Conservation (phyloP, 345 rosid genomes). For the Aurinia saxatilis region DNA sequence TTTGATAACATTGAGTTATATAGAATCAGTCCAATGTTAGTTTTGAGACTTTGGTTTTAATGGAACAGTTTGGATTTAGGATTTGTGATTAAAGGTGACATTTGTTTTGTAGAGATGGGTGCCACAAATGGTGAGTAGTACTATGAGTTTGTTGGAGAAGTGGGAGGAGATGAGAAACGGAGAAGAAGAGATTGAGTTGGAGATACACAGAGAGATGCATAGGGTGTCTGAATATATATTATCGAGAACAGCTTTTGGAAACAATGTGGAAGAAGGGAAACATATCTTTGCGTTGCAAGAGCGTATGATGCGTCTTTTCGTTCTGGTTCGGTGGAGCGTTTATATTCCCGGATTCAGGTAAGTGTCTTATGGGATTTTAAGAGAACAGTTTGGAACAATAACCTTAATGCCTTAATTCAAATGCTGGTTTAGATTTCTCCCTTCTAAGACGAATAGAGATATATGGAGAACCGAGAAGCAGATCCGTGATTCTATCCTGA, state of each 20-base stretch:
- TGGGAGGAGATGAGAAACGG: conserved; percentile 64
- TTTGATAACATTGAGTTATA: too few species aligned
- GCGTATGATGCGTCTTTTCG: conserved; percentile 50
- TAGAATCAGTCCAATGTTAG: too few species aligned
- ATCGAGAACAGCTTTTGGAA: conserved; percentile 86
- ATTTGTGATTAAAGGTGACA: neutral
- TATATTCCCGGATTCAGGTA: conserved; percentile 86
- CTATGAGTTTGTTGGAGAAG: conserved; percentile 39
- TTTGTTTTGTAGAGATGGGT: conserved; percentile 34
- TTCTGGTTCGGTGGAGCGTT: conserved; percentile 47
- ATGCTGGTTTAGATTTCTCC: conserved; percentile 46
- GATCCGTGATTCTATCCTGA: conserved; percentile 49
- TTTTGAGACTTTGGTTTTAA: too few species aligned
- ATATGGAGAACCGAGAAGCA: conserved; percentile 64
- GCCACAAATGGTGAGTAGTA: conserved; percentile 54
- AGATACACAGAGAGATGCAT: conserved; percentile 51
- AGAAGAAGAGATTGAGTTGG: conserved; percentile 58
- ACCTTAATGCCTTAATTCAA: neutral
- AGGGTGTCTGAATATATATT: conserved; percentile 61
- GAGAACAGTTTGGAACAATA: neutral
- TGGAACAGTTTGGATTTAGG: too few species aligned
- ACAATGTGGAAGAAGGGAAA: conserved; percentile 71
- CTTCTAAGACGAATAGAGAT: conserved; percentile 69
- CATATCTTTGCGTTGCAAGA: conserved; percentile 62
- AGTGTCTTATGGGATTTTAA: neutral